Evolutionary conservation across 2,329 filamentous ascomycete species (phyloP).

Genomic region (Xylariaceae sp.): DNA sequence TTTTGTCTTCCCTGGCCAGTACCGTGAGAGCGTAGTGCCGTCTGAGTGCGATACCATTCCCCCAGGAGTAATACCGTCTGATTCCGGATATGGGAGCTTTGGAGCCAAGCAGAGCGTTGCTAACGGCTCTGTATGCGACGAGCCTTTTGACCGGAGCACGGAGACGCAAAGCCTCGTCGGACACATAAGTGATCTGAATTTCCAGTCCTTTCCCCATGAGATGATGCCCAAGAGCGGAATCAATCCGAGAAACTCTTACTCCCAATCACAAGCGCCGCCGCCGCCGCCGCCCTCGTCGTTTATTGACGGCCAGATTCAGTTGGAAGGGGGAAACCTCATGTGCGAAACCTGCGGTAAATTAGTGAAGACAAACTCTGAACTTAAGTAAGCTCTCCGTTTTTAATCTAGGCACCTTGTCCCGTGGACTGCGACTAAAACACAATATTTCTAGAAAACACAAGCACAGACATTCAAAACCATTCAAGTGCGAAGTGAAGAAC

Average conservation of each 20-base stretch:
- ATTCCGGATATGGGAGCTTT: constrained; percentile 53
- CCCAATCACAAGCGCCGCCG: constrained; percentile 13
- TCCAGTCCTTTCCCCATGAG: constrained; percentile 23
- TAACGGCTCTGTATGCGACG: constrained; percentile 48
- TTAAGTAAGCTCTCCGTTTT: constrained; percentile 49
- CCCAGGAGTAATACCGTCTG: constrained; percentile 39
- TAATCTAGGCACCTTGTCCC: not conserved
- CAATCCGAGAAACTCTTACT: constrained; percentile 13
- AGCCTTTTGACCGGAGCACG: constrained; percentile 40
- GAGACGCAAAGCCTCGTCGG: constrained; percentile 45
- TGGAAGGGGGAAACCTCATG: constrained; percentile 24
- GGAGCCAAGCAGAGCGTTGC: constrained; percentile 45
- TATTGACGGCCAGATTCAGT: constrained; percentile 15
- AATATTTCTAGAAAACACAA: constrained; percentile 67
- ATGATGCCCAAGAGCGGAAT: constrained; percentile 15
- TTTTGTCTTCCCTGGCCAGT: constrained; percentile 38
- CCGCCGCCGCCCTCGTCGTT: not conserved
- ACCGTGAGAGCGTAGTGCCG: constrained; percentile 35
- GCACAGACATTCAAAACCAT: constrained; percentile 69
- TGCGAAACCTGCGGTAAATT: constrained; percentile 46
- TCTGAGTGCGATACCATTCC: constrained; percentile 46
- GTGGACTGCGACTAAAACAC: constrained; percentile 24
- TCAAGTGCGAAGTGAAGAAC: constrained; percentile 58
- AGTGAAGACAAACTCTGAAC: constrained; percentile 57
- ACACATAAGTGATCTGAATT: constrained; percentile 36